Conservation (phyloP, 2,329 filamentous ascomycete species). For the Pleoardoris graminearum region DNA sequence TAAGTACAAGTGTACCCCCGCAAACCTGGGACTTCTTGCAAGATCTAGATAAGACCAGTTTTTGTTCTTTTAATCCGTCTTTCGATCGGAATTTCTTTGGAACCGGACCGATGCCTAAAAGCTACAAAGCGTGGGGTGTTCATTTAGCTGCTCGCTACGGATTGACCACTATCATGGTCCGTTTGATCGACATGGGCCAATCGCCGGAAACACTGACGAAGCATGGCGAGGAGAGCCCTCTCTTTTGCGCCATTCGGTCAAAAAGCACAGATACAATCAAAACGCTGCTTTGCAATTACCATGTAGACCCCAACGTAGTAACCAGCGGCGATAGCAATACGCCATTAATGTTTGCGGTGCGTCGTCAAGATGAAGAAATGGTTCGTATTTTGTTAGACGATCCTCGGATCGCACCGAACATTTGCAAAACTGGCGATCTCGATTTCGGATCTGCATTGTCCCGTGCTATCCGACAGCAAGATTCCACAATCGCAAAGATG, state of each 20-base stretch:
- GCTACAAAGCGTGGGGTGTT: neutral
- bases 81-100: no score
- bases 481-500: no score
- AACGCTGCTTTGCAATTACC: neutral
- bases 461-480: no score
- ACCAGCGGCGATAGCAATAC: neutral
- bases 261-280: neutral
- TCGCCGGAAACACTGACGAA: neutral
- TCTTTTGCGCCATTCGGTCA: neutral
- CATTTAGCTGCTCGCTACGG: neutral
- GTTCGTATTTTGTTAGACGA: no score
- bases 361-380: no score
- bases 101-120: no score
- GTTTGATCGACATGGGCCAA: neutral
- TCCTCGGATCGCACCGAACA: no score
- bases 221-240: no score
- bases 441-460: no score
- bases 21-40: neutral
- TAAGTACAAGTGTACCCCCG: neutral
- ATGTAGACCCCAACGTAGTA: neutral
- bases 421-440: no score
- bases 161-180: neutral
- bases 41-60: no score
- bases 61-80: no score
- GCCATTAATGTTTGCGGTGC: neutral